A percentile compares a stretch with the other conserved stretches of the same genome.
Conservation (phyloP, 1,284 basidiomycete species). For the Neonothopanus nambi region DNA sequence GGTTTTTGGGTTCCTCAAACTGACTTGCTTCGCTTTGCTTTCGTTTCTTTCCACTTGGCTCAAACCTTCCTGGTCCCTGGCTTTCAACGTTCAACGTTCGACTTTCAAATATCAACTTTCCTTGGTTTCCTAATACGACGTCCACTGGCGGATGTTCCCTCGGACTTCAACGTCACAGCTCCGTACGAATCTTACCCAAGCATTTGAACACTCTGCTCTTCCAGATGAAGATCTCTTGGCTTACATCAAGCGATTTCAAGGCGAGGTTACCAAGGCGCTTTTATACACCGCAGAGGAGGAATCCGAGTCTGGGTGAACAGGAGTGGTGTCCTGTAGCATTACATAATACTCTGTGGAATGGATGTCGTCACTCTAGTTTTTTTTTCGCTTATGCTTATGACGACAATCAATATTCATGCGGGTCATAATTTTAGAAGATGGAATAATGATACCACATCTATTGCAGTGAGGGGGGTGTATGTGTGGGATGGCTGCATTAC, state of each 20-base stretch:
- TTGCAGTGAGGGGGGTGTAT: slow-evolving; percentile 9
- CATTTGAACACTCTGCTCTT: slow-evolving; percentile 64
- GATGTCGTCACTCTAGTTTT: too few species aligned
- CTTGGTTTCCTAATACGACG: too few species aligned
- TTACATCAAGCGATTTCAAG: slow-evolving; percentile 68
- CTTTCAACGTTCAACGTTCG: slow-evolving; percentile 5
- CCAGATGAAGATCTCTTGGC: slow-evolving; percentile 64
- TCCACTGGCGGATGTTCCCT: too few species aligned
- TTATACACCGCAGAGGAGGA: slow-evolving; percentile 16
- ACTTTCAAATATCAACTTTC: too few species aligned
- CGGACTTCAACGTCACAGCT: slow-evolving; percentile 46
- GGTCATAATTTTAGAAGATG: background rate
- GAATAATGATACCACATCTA: slow-evolving; percentile 9
- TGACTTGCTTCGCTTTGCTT: slow-evolving; percentile 3
- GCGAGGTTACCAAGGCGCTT: slow-evolving; percentile 62
- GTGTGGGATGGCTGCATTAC: background rate
- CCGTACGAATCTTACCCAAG: slow-evolving; percentile 67
- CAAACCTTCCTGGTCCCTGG: background rate
- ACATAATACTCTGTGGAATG: too few species aligned
- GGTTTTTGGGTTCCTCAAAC: too few species aligned
- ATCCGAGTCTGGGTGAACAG: background rate
- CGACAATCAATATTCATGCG: too few species aligned
- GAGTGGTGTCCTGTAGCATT: too few species aligned
- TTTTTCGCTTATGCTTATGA: too few species aligned
- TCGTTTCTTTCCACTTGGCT: background rate